Conservation (phyloP, 106 monocot species). For the Allium cepa region DNA sequence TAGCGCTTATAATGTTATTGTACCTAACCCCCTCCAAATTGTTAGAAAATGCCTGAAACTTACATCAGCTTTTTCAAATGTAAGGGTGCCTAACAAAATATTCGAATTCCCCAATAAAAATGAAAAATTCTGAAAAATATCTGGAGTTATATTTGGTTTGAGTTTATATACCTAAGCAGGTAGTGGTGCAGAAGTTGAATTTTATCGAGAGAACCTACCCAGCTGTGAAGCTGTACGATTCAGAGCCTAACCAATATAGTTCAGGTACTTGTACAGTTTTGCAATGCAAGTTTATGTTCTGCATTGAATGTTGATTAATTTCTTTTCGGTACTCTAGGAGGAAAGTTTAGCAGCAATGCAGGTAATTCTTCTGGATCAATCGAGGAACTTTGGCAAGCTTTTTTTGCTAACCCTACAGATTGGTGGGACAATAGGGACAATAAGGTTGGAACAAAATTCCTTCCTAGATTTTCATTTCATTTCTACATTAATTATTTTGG, state of each 20-base stretch:
- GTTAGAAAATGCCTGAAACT: too few relatives aligned
- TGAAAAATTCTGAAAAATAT: too few relatives aligned
- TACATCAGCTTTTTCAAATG: too few relatives aligned
- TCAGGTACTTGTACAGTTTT: slow-evolving; percentile 24
- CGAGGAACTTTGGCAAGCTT: slow-evolving; percentile 93
- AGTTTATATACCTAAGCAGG: slow-evolving; percentile 25
- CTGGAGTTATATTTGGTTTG: too few relatives aligned
- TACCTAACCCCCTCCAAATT: too few relatives aligned
- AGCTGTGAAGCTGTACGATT: slow-evolving; percentile 47
- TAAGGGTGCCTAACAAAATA: too few relatives aligned
- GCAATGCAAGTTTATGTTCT: too few relatives aligned
- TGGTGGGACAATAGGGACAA: slow-evolving; percentile 95
- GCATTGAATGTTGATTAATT: background rate
- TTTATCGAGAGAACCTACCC: slow-evolving; percentile 60
- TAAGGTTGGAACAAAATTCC: slow-evolving; percentile 41
- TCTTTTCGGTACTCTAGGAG: slow-evolving; percentile 16
- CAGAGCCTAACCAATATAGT: slow-evolving; percentile 19
- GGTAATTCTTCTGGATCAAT: slow-evolving; percentile 37
- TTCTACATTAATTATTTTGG: background rate
- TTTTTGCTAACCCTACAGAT: slow-evolving; percentile 90
- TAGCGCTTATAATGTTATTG: too few relatives aligned
- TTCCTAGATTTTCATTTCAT: background rate
- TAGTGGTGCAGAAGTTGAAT: slow-evolving; percentile 78
- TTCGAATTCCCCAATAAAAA: too few relatives aligned
- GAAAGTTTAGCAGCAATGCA: slow-evolving; percentile 16